A percentile compares a stretch with the other conserved stretches of the same genome.
phyloP scores from a whole-genome alignment of 2,329 filamentous ascomycete genomes.

The Chalara sp. region DNA sequence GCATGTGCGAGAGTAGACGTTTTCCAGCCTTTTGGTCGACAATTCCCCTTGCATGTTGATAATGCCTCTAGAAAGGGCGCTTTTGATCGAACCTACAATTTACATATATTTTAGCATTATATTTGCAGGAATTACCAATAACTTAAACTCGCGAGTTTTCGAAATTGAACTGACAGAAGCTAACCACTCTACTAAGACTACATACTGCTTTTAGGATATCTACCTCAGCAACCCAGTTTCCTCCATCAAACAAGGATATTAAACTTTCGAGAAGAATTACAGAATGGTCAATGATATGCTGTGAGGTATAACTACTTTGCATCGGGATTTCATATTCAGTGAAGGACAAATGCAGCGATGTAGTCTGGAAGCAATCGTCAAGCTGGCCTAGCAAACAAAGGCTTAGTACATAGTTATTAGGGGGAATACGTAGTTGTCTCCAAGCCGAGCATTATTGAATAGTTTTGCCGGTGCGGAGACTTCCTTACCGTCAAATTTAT shows the following conservation, averaged over 20 bases:
- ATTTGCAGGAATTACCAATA: no score
- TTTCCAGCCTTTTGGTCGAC: background rate
- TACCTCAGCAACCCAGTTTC: conserved; percentile 15
- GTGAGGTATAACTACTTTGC: background rate
- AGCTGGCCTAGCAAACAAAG: background rate
- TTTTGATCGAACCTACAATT: background rate
- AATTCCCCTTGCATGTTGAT: background rate
- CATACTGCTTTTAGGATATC: conserved; percentile 4
- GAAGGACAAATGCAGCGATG: conserved; percentile 11
- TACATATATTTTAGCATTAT: background rate
- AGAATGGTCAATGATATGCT: conserved; percentile 5
- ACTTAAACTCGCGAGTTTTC: no score
- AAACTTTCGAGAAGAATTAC: conserved; percentile 13
- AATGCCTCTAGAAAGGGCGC: background rate
- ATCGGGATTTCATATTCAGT: conserved; percentile 2
- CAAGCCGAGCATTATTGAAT: no score
- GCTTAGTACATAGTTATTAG: no score
- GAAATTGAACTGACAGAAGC: no score
- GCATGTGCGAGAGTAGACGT: background rate
- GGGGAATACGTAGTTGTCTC: no score
- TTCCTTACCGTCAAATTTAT: conserved; percentile 1
- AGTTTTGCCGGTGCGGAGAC: no score
- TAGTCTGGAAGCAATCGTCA: conserved; percentile 3
- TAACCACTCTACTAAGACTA: no score
- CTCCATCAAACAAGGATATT: conserved; percentile 12